Percentiles rank a stretch among this genome's conserved stretches.
These are phyloP conservation scores for Scenedesmus sp. DNA, from an alignment of 163 green algal species.

Conservation along the genomic window DNA sequence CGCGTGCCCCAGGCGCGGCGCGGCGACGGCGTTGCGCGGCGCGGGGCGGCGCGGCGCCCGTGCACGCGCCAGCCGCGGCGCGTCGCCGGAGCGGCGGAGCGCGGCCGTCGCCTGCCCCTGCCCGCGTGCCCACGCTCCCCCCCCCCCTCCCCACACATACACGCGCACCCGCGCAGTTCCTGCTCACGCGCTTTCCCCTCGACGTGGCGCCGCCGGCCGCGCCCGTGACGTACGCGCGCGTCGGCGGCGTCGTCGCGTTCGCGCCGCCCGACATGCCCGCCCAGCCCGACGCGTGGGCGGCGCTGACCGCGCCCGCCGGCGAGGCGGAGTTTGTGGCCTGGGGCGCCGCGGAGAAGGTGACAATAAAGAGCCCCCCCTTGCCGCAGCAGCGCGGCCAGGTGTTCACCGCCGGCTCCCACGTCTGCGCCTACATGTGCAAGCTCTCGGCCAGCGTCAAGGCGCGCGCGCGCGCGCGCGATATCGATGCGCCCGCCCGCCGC, in stretches of 20 bases:
- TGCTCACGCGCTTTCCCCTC: neutral
- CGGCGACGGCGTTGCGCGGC: too few relatives aligned
- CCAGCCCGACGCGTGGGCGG: neutral
- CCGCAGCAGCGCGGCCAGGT: neutral
- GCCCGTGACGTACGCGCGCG: neutral
- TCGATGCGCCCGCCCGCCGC: too few relatives aligned
- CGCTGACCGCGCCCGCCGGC: neutral
- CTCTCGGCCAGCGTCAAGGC: too few relatives aligned
- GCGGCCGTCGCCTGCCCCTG: neutral
- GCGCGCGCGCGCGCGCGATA: too few relatives aligned
- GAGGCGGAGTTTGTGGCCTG: neutral
- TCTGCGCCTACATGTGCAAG: constrained; percentile 10
- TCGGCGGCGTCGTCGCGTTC: neutral
- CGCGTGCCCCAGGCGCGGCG: neutral
- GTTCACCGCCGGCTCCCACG: neutral
- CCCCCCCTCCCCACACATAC: too few relatives aligned
- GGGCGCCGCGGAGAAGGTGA: neutral
- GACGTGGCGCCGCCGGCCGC: neutral
- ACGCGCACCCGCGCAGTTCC: constrained; percentile 7
- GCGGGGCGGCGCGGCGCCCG: too few relatives aligned
- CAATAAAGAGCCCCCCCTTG: neutral
- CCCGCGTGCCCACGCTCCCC: neutral
- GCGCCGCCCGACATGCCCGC: neutral
- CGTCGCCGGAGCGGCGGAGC: too few relatives aligned
- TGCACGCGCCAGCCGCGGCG: too few relatives aligned